Conservation (phyloP, 768 basidiomycete species). For the Leccinum barrowsii region DNA sequence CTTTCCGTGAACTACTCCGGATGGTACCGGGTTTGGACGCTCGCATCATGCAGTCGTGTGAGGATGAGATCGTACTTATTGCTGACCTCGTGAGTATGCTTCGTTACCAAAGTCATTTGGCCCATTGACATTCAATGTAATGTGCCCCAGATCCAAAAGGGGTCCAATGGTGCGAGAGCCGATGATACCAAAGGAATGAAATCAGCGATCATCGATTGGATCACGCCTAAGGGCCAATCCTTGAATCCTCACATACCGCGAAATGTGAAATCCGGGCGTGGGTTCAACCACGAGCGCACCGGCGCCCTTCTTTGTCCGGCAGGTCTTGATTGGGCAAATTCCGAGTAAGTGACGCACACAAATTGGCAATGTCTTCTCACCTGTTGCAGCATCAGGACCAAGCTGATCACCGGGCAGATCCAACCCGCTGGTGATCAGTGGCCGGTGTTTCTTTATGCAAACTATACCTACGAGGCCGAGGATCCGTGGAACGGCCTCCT, state of each 20-base stretch:
- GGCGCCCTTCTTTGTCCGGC: not conserved
- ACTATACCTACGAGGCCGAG: too few relatives aligned
- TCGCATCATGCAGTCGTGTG: not conserved
- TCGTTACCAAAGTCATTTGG: not conserved
- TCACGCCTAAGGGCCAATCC: not conserved
- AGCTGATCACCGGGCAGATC: too few relatives aligned
- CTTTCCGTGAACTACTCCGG: not conserved
- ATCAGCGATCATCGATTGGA: not conserved
- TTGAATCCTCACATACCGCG: not conserved
- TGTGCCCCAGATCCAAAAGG: not conserved
- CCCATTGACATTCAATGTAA: not conserved
- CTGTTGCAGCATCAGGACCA: too few relatives aligned
- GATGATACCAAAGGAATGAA: not conserved
- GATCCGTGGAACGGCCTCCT: too few relatives aligned
- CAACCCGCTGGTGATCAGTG: too few relatives aligned
- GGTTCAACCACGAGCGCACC: not conserved
- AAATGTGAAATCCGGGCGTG: not conserved
- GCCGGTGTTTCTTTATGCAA: too few relatives aligned
- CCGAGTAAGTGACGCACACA: not conserved
- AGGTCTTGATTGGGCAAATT: not conserved
- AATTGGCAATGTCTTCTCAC: too few relatives aligned
- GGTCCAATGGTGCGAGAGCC: not conserved
- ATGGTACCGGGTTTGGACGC: not conserved
- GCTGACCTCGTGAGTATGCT: not conserved
- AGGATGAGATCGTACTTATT: not conserved